Conservation (phyloP, 2,329 filamentous ascomycete species). For the Diaporthe ampelina region DNA sequence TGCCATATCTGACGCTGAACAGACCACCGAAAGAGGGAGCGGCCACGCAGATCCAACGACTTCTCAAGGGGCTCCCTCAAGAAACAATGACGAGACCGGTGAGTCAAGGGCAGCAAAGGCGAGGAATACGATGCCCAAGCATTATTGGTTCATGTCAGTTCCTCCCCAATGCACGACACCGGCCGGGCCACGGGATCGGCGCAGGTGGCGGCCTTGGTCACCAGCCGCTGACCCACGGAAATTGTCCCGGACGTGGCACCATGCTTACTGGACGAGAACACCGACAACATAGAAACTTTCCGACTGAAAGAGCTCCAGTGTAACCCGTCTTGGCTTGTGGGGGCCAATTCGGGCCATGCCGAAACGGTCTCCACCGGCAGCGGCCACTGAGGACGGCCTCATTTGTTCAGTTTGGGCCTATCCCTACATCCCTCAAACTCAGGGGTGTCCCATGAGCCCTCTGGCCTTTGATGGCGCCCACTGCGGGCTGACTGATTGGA, state of each 20-base stretch:
- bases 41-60: background rate
- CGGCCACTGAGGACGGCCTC: background rate
- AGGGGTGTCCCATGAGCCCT: background rate
- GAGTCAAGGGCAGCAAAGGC: background rate
- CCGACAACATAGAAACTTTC: background rate
- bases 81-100: background rate
- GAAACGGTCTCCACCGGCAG: background rate
- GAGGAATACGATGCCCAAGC: too few relatives aligned
- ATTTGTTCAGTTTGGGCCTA: background rate
- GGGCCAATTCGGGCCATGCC: constrained; percentile 2
- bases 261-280: background rate
- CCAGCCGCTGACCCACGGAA: background rate
- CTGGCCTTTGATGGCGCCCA: background rate
- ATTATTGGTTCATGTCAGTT: background rate
- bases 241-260: constrained; percentile 11
- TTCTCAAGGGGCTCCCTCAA: background rate
- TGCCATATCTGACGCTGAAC: background rate
- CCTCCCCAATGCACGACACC: background rate
- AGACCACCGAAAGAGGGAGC: background rate
- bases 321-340: background rate
- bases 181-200: background rate
- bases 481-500: too few relatives aligned
- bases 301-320: background rate
- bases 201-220: background rate
- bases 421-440: background rate